A percentile compares a stretch with the other conserved stretches of the same genome.
Evolutionary conservation across 202 grass and related monocot genomes (phyloP).

Genomic region (Setaria italica): DNA sequence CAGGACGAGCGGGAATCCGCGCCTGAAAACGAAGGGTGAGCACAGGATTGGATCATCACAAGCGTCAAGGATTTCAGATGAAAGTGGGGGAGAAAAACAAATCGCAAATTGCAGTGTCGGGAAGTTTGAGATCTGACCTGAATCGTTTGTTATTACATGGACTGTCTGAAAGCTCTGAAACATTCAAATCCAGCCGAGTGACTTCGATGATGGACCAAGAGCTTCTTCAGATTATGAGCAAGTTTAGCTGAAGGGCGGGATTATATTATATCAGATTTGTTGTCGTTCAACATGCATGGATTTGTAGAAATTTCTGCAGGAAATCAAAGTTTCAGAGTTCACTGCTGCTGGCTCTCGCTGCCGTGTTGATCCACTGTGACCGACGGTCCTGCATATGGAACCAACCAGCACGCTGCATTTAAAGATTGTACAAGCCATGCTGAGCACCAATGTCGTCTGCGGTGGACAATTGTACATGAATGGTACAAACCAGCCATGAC

Average conservation of each 20-base stretch:
- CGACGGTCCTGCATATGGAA: slow-evolving; percentile 56
- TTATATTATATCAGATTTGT: too few relatives aligned
- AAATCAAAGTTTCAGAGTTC: neutral
- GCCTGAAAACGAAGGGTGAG: slow-evolving; percentile 45
- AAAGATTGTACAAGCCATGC: slow-evolving; percentile 43
- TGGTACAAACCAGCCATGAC: slow-evolving; percentile 46
- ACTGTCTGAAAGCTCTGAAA: neutral
- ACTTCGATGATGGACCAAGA: neutral
- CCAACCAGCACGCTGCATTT: slow-evolving; percentile 50
- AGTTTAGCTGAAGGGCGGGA: neutral
- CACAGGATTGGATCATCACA: slow-evolving; percentile 1
- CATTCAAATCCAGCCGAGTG: neutral
- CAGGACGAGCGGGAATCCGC: slow-evolving; percentile 38
- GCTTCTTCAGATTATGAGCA: neutral
- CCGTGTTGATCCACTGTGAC: slow-evolving; percentile 50
- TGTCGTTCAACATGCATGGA: neutral
- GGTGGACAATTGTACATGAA: slow-evolving; percentile 48
- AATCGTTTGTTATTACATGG: neutral
- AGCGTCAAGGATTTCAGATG: slow-evolving; percentile 13
- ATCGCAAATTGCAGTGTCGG: neutral
- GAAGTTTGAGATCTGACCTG: neutral
- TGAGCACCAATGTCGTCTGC: slow-evolving; percentile 35
- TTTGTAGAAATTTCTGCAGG: neutral
- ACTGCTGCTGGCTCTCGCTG: neutral
- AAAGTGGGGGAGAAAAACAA: slow-evolving; percentile 3